Conservation (phyloP, 345 rosid genomes). For the Brassica incana region DNA sequence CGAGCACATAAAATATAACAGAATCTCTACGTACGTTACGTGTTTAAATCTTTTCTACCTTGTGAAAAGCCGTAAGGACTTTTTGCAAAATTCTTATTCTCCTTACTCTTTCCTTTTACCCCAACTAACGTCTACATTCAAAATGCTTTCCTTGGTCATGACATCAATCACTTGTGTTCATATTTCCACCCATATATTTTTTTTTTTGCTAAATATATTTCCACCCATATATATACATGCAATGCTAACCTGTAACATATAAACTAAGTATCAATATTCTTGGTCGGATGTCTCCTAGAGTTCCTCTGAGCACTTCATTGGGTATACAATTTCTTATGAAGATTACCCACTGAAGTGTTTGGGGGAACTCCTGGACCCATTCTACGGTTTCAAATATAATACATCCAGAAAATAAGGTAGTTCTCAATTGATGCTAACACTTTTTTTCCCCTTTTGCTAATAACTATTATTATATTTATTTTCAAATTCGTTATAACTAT, state of each 20-base stretch:
- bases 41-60: constrained; percentile 19
- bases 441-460: background rate
- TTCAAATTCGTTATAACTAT: too few species aligned
- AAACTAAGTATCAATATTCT: background rate
- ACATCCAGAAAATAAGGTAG: background rate
- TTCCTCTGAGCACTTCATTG: constrained; percentile 38
- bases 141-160: constrained; percentile 12
- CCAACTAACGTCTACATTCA: constrained; percentile 31
- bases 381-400: background rate
- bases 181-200: background rate
- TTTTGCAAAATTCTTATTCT: constrained; percentile 10
- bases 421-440: background rate
- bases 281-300: constrained; percentile 36
- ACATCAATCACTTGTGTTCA: background rate
- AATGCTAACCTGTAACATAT: background rate
- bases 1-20: background rate
- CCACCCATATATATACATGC: background rate
- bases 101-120: constrained; percentile 16
- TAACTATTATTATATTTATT: too few species aligned
- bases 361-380: constrained; percentile 39
- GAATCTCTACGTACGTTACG: constrained; percentile 19
- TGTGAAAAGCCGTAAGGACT: constrained; percentile 16
- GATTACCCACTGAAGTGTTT: constrained; percentile 35
- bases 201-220: too few species aligned
- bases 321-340: background rate